Percentiles rank a stretch among this genome's conserved stretches.
phyloP scores from a whole-genome alignment of 225 moss, liverwort and hornwort genomes.

The Polytrichum commune region DNA sequence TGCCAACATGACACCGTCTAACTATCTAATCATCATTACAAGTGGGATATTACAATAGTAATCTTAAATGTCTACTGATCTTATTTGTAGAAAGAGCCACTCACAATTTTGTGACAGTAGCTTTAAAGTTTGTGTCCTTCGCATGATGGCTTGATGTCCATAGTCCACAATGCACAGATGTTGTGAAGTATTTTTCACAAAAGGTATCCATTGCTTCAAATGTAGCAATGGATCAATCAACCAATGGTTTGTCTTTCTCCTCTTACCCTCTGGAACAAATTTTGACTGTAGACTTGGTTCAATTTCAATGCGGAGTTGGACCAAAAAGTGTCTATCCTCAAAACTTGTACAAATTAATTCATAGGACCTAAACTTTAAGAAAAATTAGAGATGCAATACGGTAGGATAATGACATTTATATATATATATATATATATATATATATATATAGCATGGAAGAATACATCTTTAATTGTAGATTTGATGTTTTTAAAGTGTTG shows the following conservation, averaged over 20 bases:
- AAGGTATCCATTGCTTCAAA: conserved; percentile 41
- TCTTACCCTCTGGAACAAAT: conserved; percentile 29
- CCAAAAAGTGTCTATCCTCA: conserved; percentile 21
- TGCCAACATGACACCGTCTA: too few species aligned
- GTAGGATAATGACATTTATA: too few species aligned
- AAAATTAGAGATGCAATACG: too few species aligned
- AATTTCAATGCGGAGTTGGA: conserved; percentile 48
- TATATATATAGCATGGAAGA: too few species aligned
- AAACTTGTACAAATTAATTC: conserved; percentile 7
- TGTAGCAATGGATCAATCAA: conserved; percentile 43
- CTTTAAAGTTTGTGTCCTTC: conserved; percentile 38
- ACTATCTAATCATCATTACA: too few species aligned
- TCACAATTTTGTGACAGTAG: conserved; percentile 49
- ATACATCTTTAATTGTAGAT: too few species aligned
- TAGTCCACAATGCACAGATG: conserved; percentile 58
- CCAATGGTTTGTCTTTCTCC: conserved; percentile 41
- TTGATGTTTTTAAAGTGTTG: too few species aligned
- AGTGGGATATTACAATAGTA: too few species aligned
- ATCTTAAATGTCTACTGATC: too few species aligned
- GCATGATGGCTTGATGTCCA: conserved; percentile 58
- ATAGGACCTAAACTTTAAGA: too few species aligned
- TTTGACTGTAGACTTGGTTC: conserved; percentile 39
- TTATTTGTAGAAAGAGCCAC: conserved; percentile 1
- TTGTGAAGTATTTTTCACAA: conserved; percentile 23
- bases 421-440: too few species aligned